Base-by-base conservation (phyloP, 2,329 filamentous ascomycete genomes). In the Cytospora paraplurivora region DNA sequence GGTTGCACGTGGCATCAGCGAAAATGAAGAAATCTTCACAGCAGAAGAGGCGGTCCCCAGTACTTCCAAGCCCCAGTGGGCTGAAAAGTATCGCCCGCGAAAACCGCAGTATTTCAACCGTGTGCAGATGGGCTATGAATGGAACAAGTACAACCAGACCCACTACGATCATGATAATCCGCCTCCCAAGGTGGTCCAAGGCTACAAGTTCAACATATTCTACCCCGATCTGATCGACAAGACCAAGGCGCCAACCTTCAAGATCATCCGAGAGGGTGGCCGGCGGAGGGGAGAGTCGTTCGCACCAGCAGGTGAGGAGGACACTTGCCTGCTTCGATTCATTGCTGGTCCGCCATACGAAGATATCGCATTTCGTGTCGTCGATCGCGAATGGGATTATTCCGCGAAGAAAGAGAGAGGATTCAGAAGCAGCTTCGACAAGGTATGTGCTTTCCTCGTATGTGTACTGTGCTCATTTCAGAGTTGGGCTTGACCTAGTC, bases 71-170 rank as follows among this genome's bases (percentile, higher is more conserved):
- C 89, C 92, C 4, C 85, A 88, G 68, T 97, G 93, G 93, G 88
- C 89, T 7, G 87, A 88, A 73, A 93, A 94, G 76, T 90, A 96
- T 76, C 86, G 90, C 47, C 93, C 94, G 8, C 86, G 95, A 67
- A 99, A 98, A 77, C 95, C 95, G 13, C 87, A 90, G 65, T 98
- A 97, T 78, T 99, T 99, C 83, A 98, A 98, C 74, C 89, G 95
- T 49, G 93, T 98, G 54, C 93, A 97, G 76, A 97, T 97, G 91
- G 95, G 95, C 59, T 99, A 98, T 76, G 95, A 99, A 76, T 99
- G 95, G 95, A 99, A 99, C 82, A 99, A 99, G 77, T 99, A 99
- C 83, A 99, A 99, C 73, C 95, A 99, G 78, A 99, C 95, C 13
- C 95, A 99, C 77, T 99, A 99, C 78, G 95, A 98, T 75, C 92